Conservation (phyloP, 306 rosid species). For the Quillaja saponaria region DNA sequence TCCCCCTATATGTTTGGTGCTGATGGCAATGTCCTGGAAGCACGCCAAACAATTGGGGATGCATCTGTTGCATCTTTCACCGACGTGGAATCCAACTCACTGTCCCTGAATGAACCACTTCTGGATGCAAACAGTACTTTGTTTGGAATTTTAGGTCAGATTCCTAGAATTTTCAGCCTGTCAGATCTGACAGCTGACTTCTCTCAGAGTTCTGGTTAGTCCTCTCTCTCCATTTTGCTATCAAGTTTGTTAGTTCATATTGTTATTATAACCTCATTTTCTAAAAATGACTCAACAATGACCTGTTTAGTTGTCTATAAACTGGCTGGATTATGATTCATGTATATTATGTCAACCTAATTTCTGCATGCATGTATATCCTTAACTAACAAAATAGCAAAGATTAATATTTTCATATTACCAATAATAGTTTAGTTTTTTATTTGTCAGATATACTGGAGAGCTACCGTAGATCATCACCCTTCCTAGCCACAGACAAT, state of each 20-base stretch:
- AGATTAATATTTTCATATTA: slow-evolving; percentile 4
- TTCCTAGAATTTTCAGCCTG: slow-evolving; percentile 82
- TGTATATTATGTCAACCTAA: slow-evolving; percentile 3
- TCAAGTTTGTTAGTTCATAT: slow-evolving; percentile 5
- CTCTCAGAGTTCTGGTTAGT: slow-evolving; percentile 79
- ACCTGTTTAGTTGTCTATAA: background rate
- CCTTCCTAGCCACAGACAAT: slow-evolving; percentile 55
- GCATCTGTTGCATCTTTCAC: slow-evolving; percentile 61
- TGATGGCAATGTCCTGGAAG: slow-evolving; percentile 59
- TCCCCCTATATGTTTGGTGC: slow-evolving; percentile 61
- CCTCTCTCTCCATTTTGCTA: slow-evolving; percentile 16
- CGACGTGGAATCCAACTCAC: slow-evolving; percentile 55
- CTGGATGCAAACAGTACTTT: slow-evolving; percentile 60
- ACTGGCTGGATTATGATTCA: background rate
- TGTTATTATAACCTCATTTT: slow-evolving; percentile 9
- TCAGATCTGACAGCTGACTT: slow-evolving; percentile 80
- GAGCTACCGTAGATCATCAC: slow-evolving; percentile 70
- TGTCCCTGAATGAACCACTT: slow-evolving; percentile 55
- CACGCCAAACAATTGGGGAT: slow-evolving; percentile 63
- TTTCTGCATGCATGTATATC: slow-evolving; percentile 10
- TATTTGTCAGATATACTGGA: slow-evolving; percentile 73
- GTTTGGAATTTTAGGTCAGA: slow-evolving; percentile 70
- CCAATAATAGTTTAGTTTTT: slow-evolving; percentile 19
- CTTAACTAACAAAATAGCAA: background rate
- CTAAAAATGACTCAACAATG: background rate